Evolutionary conservation across 345 rosid species (phyloP).

Genomic region (Eucalyptus sideroxylon): DNA sequence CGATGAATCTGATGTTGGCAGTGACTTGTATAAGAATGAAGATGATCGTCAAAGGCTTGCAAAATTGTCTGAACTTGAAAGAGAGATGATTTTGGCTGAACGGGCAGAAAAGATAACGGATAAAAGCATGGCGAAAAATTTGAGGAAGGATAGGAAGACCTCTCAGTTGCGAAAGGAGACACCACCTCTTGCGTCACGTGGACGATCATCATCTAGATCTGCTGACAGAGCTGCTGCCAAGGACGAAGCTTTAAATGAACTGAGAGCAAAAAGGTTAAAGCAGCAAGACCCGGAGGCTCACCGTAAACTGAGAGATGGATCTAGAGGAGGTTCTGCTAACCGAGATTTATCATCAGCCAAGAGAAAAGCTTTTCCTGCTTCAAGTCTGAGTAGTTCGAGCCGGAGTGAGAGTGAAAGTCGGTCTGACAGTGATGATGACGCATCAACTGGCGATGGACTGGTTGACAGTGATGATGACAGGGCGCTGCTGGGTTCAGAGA

Average conservation of each 20-base stretch:
- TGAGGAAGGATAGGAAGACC: slow-evolving; percentile 54
- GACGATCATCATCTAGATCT: slow-evolving; percentile 80
- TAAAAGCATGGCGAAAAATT: slow-evolving; percentile 72
- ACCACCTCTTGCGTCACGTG: slow-evolving; percentile 46
- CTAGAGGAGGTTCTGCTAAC: slow-evolving; percentile 51
- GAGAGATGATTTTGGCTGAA: slow-evolving; percentile 86
- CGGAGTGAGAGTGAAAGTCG: slow-evolving; percentile 79
- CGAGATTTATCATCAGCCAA: slow-evolving; percentile 60
- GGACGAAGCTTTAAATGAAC: slow-evolving; percentile 79
- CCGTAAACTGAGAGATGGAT: slow-evolving; percentile 64
- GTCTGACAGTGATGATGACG: slow-evolving; percentile 87
- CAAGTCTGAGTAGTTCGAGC: slow-evolving; percentile 76
- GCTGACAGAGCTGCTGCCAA: slow-evolving; percentile 95
- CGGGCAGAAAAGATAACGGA: slow-evolving; percentile 92
- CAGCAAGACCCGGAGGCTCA: slow-evolving; percentile 92
- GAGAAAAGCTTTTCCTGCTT: slow-evolving; percentile 42
- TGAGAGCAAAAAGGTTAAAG: slow-evolving; percentile 86
- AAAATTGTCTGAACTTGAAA: slow-evolving; percentile 73
- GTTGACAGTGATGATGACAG: slow-evolving; percentile 90
- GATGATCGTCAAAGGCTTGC: slow-evolving; percentile 70
- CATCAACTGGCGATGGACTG: slow-evolving; percentile 74
- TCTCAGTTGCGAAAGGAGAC: slow-evolving; percentile 53
- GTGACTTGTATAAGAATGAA: slow-evolving; percentile 84
- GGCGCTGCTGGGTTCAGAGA: slow-evolving; percentile 34
- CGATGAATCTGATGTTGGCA: slow-evolving; percentile 83